Evolutionary conservation across 1,284 basidiomycete species (phyloP).

Genomic region (Sporisorium sorghi): DNA sequence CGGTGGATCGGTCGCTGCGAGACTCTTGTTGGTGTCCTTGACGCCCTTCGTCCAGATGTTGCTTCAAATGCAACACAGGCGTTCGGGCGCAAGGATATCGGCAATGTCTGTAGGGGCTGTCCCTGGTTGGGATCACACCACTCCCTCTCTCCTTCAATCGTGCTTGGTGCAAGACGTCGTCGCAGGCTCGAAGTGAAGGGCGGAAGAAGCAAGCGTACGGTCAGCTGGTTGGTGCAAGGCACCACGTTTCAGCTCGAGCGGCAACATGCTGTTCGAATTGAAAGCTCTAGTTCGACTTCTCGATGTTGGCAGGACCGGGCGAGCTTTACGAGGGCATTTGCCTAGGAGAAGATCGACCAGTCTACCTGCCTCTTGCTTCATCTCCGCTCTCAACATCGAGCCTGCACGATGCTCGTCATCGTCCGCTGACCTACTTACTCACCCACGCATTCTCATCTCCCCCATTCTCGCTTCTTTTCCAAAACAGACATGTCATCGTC

Average conservation of each 20-base stretch:
- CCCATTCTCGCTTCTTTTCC: not conserved
- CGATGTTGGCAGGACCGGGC: not conserved
- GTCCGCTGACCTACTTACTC: conserved; percentile 28
- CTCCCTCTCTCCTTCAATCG: not conserved
- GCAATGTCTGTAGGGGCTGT: not conserved
- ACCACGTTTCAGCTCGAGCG: not conserved
- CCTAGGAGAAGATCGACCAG: too few species aligned
- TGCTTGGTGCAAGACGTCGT: conserved; percentile 8
- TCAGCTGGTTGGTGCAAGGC: not conserved
- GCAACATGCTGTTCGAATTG: not conserved
- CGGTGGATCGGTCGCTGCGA: not conserved
- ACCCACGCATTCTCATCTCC: not conserved
- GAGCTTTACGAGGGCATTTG: not conserved
- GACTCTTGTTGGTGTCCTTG: not conserved
- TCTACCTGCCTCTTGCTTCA: conserved; percentile 6
- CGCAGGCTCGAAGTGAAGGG: not conserved
- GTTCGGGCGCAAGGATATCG: not conserved
- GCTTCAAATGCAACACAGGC: not conserved
- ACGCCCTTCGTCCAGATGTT: not conserved
- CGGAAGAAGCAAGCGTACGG: not conserved
- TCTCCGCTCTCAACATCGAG: conserved; percentile 3
- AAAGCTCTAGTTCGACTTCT: not conserved
- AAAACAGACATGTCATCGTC: conserved; percentile 68
- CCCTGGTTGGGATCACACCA: not conserved
- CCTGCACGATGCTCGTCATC: conserved; percentile 20